Evolutionary conservation across 768 basidiomycete species (phyloP).

Genomic region (Pulveroboletus sp.): DNA sequence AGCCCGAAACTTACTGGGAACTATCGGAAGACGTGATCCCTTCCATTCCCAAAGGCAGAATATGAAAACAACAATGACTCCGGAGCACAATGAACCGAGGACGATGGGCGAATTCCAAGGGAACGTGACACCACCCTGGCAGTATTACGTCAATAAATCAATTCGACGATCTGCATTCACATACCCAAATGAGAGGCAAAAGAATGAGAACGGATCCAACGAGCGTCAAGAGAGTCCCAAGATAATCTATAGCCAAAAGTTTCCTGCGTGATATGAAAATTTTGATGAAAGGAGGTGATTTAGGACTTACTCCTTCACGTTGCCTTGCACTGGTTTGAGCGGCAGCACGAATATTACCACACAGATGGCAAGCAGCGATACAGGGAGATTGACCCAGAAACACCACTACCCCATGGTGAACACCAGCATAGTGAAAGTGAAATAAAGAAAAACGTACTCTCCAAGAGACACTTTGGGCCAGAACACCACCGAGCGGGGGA

Average conservation of each 20-base stretch:
- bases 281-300: neutral
- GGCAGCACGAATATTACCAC: conserved; percentile 63
- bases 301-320: conserved; percentile 42
- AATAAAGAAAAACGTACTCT: conserved; percentile 38
- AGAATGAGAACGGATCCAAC: conserved; percentile 59
- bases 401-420: conserved; percentile 49
- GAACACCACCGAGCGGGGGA: conserved; percentile 62
- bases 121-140: conserved; percentile 66
- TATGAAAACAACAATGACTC: conserved; percentile 46
- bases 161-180: conserved; percentile 11
- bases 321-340: conserved; percentile 62
- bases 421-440: neutral
- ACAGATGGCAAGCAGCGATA: conserved; percentile 49
- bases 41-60: conserved; percentile 77
- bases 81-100: conserved; percentile 53
- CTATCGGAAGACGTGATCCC: conserved; percentile 63
- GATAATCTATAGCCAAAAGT: conserved; percentile 60
- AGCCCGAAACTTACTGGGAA: conserved; percentile 50
- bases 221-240: conserved; percentile 56
- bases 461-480: conserved; percentile 63
- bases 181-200: conserved; percentile 69
- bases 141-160: neutral
- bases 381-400: conserved; percentile 68
- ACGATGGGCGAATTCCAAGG: conserved; percentile 69
- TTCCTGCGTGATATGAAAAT: conserved; percentile 40